Evolutionary conservation across 2,329 filamentous ascomycete genomes (phyloP).

Genomic region (Ophiosphaerella narmari): DNA sequence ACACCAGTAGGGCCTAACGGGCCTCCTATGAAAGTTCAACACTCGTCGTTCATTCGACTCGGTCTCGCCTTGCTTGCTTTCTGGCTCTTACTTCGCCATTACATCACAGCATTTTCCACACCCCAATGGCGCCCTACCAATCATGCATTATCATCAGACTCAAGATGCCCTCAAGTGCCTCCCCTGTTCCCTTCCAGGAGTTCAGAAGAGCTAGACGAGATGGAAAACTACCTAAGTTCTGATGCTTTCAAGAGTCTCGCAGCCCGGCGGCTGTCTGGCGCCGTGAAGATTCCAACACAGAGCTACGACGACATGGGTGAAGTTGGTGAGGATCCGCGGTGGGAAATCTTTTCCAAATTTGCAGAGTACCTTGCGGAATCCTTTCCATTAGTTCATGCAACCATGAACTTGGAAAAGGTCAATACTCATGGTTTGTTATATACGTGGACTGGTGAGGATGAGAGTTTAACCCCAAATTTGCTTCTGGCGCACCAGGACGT

Average conservation of each 20-base stretch:
- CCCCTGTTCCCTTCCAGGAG: conserved; percentile 29
- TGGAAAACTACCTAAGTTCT: conserved; percentile 34
- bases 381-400: conserved; percentile 46
- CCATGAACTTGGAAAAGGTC: conserved; percentile 57
- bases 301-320: conserved; percentile 61
- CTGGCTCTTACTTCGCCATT: conserved; percentile 16
- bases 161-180: conserved; percentile 35
- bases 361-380: conserved; percentile 44
- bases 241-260: conserved; percentile 35
- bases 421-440: conserved; percentile 65
- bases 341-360: conserved; percentile 63
- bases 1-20: background rate
- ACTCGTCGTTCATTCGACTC: conserved; percentile 6
- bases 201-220: conserved; percentile 33
- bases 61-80: conserved; percentile 10
- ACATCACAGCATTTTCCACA: conserved; percentile 11
- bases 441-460: conserved; percentile 60
- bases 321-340: conserved; percentile 61
- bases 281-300: conserved; percentile 60
- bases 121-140: conserved; percentile 17
- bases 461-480: conserved; percentile 58
- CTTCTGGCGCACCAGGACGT: conserved; percentile 69
- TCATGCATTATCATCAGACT: conserved; percentile 3
- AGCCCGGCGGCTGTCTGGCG: conserved; percentile 48
- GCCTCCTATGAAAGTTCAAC: conserved; percentile 3